Percentiles rank a stretch among this genome's conserved stretches.
Conservation (phyloP, 495 filamentous ascomycete species). For the Penicillium simplicissimum region DNA sequence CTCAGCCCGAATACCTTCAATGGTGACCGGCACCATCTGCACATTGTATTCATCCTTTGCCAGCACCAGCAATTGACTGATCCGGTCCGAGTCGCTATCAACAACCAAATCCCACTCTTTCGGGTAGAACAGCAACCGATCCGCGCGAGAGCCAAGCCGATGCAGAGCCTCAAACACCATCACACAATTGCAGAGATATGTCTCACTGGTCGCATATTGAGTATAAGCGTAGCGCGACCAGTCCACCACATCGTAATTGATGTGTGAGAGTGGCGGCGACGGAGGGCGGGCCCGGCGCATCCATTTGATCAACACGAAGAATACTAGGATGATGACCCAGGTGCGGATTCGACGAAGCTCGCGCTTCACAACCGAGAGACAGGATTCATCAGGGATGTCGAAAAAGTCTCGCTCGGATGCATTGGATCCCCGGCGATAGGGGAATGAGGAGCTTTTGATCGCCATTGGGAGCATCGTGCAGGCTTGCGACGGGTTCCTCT, state of each 20-base stretch:
- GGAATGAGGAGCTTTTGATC: slow-evolving; percentile 22
- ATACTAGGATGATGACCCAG: slow-evolving; percentile 34
- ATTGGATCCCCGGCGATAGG: slow-evolving; percentile 36
- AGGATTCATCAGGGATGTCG: slow-evolving; percentile 45
- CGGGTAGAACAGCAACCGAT: slow-evolving; percentile 69
- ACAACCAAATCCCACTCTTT: slow-evolving; percentile 51
- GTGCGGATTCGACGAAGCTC: slow-evolving; percentile 42
- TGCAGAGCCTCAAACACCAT: slow-evolving; percentile 71
- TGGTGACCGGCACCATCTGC: slow-evolving; percentile 57
- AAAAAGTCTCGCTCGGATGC: slow-evolving; percentile 48
- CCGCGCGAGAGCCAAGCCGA: slow-evolving; percentile 60
- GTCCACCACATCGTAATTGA: slow-evolving; percentile 47
- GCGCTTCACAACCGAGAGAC: slow-evolving; percentile 33
- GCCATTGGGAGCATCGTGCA: slow-evolving; percentile 19
- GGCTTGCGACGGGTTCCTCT: neutral
- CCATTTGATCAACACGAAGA: slow-evolving; percentile 37
- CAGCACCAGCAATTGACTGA: slow-evolving; percentile 57
- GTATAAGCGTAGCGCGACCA: slow-evolving; percentile 69
- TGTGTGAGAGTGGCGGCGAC: slow-evolving; percentile 30
- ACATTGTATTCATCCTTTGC: slow-evolving; percentile 64
- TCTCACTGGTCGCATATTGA: slow-evolving; percentile 67
- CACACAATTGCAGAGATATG: slow-evolving; percentile 73
- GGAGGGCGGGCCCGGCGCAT: slow-evolving; percentile 28
- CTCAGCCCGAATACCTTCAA: slow-evolving; percentile 50
- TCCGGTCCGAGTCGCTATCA: slow-evolving; percentile 39